A percentile compares a stretch with the other conserved stretches of the same genome.
Evolutionary conservation across 2,329 filamentous ascomycete genomes (phyloP).

Genomic region (Aspergillus ustus): DNA sequence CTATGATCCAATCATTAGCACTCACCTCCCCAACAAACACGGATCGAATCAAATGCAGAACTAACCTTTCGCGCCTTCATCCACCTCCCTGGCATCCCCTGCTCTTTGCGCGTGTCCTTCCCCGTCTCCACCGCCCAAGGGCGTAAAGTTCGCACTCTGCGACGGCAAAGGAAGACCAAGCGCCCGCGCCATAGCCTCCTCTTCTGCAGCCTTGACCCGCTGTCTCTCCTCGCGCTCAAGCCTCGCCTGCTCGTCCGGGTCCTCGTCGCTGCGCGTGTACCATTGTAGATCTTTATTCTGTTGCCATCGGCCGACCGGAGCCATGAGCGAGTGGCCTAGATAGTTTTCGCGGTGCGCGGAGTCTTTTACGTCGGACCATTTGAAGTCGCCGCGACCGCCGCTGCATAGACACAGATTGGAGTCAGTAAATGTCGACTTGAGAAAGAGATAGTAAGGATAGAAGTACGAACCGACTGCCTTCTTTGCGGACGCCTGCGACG

Average conservation of each 20-base stretch:
- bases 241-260: conserved; percentile 51
- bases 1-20: conserved; percentile 31
- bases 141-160: conserved; percentile 65
- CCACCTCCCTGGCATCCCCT: not conserved
- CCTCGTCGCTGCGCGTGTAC: conserved; percentile 65
- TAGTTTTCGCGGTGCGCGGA: conserved; percentile 88
- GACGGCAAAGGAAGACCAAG: conserved; percentile 76
- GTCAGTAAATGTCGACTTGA: conserved; percentile 17
- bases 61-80: not conserved
- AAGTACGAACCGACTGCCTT: conserved; percentile 67
- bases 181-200: conserved; percentile 84
- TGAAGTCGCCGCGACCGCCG: conserved; percentile 89
- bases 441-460: not conserved
- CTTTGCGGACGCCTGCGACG: conserved; percentile 89
- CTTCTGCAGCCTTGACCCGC: conserved; percentile 85
- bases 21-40: conserved; percentile 32
- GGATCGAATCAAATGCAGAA: conserved; percentile 15
- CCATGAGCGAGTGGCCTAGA: conserved; percentile 89
- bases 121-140: conserved; percentile 55
- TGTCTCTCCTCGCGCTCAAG: conserved; percentile 75
- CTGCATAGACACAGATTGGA: conserved; percentile 44
- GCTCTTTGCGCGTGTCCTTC: conserved; percentile 32
- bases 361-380: conserved; percentile 90
- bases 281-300: conserved; percentile 71
- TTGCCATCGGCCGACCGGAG: conserved; percentile 90